Evolutionary conservation across 2,329 filamentous ascomycete species (phyloP).

Genomic region (Colletotrichum filicis): DNA sequence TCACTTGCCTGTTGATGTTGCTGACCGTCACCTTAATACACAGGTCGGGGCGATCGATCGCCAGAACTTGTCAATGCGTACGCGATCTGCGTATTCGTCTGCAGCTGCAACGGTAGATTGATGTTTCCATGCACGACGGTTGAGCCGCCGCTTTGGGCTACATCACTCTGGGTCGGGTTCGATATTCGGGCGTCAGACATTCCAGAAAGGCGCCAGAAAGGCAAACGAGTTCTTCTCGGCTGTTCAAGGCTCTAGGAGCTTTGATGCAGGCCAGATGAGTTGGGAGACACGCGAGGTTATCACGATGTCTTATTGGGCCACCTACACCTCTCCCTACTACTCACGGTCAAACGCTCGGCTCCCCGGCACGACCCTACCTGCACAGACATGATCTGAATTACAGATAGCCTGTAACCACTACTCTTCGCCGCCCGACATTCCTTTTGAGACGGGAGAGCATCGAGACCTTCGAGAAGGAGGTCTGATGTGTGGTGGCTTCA

Average conservation of each 20-base stretch:
- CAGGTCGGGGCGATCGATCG: background rate
- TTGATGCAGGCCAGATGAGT: background rate
- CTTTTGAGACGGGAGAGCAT: background rate
- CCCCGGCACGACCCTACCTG: background rate
- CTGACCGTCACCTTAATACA: background rate
- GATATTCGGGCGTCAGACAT: background rate
- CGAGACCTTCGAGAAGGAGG: conserved; percentile 28
- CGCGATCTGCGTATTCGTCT: background rate
- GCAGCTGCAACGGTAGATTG: background rate
- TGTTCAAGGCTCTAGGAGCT: background rate
- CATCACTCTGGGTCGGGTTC: background rate
- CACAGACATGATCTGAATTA: background rate
- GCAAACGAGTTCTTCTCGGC: background rate
- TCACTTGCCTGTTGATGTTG: background rate
- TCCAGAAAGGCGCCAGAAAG: background rate
- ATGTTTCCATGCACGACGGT: background rate
- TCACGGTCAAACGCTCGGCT: background rate
- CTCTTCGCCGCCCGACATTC: background rate
- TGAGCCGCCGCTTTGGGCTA: background rate
- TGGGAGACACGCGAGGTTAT: background rate
- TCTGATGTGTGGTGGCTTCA: conserved; percentile 14
- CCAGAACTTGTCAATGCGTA: background rate
- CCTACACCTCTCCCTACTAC: background rate
- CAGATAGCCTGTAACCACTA: background rate
- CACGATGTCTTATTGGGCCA: background rate